Percentiles rank a stretch among this genome's conserved stretches.
These are phyloP conservation scores for Alisma plantagoaquatica DNA, from an alignment of 106 monocot genomes.

Conservation along the genomic window DNA sequence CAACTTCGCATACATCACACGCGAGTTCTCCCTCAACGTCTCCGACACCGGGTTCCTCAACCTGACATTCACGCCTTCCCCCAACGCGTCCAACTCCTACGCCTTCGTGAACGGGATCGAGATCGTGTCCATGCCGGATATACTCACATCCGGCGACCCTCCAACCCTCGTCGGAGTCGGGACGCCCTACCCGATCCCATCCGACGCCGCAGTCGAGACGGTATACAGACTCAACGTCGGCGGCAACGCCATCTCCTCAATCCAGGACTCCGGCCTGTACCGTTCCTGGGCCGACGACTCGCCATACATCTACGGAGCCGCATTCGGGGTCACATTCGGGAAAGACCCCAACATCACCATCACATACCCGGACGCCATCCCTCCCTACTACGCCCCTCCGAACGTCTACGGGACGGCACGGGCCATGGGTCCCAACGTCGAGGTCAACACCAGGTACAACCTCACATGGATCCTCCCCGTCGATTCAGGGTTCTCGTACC, in stretches of 20 bases:
- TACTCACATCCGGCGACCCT: neutral
- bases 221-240: slow-evolving; percentile 6
- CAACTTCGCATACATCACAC: neutral
- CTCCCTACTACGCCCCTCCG: neutral
- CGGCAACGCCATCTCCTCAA: neutral
- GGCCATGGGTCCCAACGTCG: neutral
- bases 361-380: neutral
- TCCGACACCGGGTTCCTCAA: neutral
- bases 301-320: neutral
- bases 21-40: slow-evolving; percentile 5
- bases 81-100: neutral
- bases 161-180: neutral
- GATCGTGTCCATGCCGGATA: slow-evolving; percentile 1
- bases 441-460: neutral
- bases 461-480: slow-evolving; percentile 6
- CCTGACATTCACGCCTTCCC: slow-evolving; percentile 5
- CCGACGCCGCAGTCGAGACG: neutral
- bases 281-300: slow-evolving; percentile 2
- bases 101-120: slow-evolving; percentile 10
- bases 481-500: slow-evolving; percentile 6
- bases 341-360: slow-evolving; percentile 14
- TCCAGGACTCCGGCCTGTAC: neutral
- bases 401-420: slow-evolving; percentile 3
- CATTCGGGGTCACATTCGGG: neutral
- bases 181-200: neutral